phyloP scores from a whole-genome alignment of 768 basidiomycete genomes.

The Gloeopeniophorella convolvens region DNA sequence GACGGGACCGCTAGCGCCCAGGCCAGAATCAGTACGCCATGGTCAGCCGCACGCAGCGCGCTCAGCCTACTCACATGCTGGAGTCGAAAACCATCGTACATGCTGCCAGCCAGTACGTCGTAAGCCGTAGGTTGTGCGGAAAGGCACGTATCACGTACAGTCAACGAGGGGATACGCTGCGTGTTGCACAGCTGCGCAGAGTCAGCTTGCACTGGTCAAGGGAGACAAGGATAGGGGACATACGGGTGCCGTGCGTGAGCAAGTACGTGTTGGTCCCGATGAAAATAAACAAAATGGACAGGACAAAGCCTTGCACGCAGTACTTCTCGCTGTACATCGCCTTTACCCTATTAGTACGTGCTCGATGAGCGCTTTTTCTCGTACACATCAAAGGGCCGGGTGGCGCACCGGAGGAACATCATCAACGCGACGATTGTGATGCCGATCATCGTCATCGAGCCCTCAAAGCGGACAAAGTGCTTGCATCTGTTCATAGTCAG shows the following conservation, averaged over 20 bases:
- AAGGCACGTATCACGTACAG: background rate
- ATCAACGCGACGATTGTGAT: constrained; percentile 47
- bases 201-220: too few relatives aligned
- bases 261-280: constrained; percentile 48
- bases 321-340: constrained; percentile 26
- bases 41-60: too few relatives aligned
- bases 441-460: constrained; percentile 44
- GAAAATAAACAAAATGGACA: constrained; percentile 34
- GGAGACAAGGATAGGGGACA: constrained; percentile 20
- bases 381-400: too few relatives aligned
- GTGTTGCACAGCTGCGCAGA: constrained; percentile 9
- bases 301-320: constrained; percentile 26
- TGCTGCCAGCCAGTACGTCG: constrained; percentile 25
- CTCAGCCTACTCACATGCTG: too few relatives aligned
- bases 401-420: constrained; percentile 52
- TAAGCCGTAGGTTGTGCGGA: background rate
- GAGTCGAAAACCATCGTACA: constrained; percentile 41
- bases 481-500: too few relatives aligned
- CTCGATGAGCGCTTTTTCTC: too few relatives aligned
- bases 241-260: constrained; percentile 45
- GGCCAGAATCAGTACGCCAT: too few relatives aligned
- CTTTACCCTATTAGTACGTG: constrained; percentile 27
- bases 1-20: constrained; percentile 20
- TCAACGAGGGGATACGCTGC: background rate
- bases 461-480: constrained; percentile 31